Evolutionary conservation across 305 asterid genomes (phyloP).

Genomic region (Andrographis paniculata): DNA sequence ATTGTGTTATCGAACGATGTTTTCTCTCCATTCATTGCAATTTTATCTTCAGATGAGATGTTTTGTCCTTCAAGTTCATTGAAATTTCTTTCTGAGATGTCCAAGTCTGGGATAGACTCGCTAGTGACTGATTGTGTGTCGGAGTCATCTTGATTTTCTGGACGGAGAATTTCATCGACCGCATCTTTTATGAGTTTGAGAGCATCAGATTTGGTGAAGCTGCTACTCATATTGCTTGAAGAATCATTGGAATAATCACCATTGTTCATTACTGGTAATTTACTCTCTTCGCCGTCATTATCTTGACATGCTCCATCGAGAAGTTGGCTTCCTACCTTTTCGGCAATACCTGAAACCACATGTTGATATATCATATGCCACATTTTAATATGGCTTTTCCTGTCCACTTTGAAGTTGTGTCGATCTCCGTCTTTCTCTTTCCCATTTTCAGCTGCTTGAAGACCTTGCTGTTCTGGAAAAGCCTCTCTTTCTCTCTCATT

Average conservation of each 20-base stretch:
- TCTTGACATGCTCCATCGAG: conserved; percentile 69
- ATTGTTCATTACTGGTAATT: conserved; percentile 3
- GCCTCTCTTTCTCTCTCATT: conserved; percentile 18
- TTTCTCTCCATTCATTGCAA: conserved; percentile 1
- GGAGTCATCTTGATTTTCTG: conserved; percentile 46
- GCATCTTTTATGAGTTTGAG: conserved; percentile 77
- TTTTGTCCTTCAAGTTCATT: conserved; percentile 18
- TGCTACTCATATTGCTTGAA: conserved; percentile 21
- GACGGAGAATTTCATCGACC: conserved; percentile 75
- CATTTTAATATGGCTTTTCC: conserved; percentile 45
- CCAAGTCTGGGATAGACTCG: conserved; percentile 33
- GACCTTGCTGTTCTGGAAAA: conserved; percentile 4
- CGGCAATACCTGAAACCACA: conserved; percentile 63
- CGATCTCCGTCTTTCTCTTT: conserved; percentile 9
- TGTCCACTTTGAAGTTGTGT: conserved; percentile 20
- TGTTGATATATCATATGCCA: conserved; percentile 94
- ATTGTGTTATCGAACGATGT: background rate
- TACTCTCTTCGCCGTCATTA: conserved; percentile 32
- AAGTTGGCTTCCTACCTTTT: conserved; percentile 56
- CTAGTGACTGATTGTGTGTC: conserved; percentile 44
- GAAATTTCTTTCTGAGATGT: conserved; percentile 22
- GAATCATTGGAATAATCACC: background rate
- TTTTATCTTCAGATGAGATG: background rate
- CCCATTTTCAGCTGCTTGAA: conserved; percentile 13
- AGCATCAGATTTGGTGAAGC: conserved; percentile 62